Evolutionary conservation across 176 grass and related monocot genomes (phyloP).

Genomic region (Avena insularis): DNA sequence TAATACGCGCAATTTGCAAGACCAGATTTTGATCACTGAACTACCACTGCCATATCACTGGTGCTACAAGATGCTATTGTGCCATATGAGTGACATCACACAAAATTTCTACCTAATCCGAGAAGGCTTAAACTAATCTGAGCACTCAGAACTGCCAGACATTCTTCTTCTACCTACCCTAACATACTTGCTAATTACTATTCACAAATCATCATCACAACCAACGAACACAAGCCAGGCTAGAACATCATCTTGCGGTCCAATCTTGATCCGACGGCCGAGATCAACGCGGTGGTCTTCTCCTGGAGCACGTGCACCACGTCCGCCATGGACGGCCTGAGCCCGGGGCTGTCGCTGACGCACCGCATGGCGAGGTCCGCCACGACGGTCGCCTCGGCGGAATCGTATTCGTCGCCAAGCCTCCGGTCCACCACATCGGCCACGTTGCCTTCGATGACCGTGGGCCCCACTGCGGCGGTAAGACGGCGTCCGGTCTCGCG

Average conservation of each 20-base stretch:
- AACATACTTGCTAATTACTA: slow-evolving; percentile 24
- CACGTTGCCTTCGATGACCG: slow-evolving; percentile 22
- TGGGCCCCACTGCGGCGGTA: slow-evolving; percentile 47
- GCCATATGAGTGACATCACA: slow-evolving; percentile 34
- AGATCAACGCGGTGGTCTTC: slow-evolving; percentile 41
- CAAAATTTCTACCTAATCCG: slow-evolving; percentile 48
- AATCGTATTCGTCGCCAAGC: slow-evolving; percentile 40
- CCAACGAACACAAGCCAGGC: not conserved
- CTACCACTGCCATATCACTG: not conserved
- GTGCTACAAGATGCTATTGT: slow-evolving; percentile 4
- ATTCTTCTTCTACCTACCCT: slow-evolving; percentile 42
- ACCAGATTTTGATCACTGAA: slow-evolving; percentile 29
- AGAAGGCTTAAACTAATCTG: slow-evolving; percentile 18
- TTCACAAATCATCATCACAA: slow-evolving; percentile 42
- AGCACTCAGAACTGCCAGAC: not conserved
- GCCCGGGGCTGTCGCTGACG: slow-evolving; percentile 57
- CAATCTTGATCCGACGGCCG: slow-evolving; percentile 32
- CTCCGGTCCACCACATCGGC: slow-evolving; percentile 50
- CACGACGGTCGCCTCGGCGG: slow-evolving; percentile 44
- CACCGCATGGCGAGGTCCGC: slow-evolving; percentile 61
- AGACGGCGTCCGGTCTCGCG: slow-evolving; percentile 58
- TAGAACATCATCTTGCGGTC: slow-evolving; percentile 46
- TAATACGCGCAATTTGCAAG: slow-evolving; percentile 22
- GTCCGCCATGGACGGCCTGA: slow-evolving; percentile 83
- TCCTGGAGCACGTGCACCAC: slow-evolving; percentile 61